Percentiles rank a stretch among this genome's conserved stretches.
These are phyloP conservation scores for Penicillium polonicum DNA, from an alignment of 2,329 filamentous ascomycete genomes.

Conservation along the genomic window DNA sequence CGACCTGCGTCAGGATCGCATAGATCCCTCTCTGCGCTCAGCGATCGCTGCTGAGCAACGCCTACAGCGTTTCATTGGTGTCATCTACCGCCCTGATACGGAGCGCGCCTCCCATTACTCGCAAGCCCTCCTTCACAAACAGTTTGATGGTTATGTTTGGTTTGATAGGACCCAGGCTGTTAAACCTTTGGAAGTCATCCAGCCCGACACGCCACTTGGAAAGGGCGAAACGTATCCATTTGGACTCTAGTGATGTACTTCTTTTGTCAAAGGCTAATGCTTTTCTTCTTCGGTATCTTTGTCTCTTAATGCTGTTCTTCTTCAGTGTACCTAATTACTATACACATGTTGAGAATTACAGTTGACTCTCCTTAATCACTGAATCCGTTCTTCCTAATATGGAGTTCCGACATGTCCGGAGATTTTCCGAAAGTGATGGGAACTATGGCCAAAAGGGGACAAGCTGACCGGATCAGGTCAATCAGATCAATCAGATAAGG, in stretches of 20 bases:
- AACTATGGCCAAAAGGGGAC: neutral
- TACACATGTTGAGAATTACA: neutral
- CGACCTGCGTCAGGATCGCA: constrained; percentile 44
- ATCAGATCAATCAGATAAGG: neutral
- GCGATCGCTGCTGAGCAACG: constrained; percentile 39
- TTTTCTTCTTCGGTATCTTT: neutral
- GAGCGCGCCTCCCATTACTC: constrained; percentile 53
- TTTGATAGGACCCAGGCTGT: constrained; percentile 51
- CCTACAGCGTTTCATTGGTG: constrained; percentile 55
- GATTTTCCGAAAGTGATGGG: neutral
- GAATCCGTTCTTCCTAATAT: neutral
- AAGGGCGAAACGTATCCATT: constrained; percentile 55
- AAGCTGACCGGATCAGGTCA: neutral
- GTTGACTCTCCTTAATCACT: neutral
- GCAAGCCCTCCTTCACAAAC: constrained; percentile 45
- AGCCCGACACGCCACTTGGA: constrained; percentile 45
- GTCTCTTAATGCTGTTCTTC: neutral
- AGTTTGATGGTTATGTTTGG: constrained; percentile 54
- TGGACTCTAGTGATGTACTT: constrained; percentile 38
- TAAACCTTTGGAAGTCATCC: constrained; percentile 46
- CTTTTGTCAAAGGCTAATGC: neutral
- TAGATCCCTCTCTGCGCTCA: constrained; percentile 37
- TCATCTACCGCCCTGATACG: constrained; percentile 53
- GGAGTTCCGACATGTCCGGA: neutral
- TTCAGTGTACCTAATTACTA: neutral